These are phyloP conservation scores for Lodderomyces pseudojiufengensis DNA, from an alignment of 1,139 yeast species.

Conservation along the genomic window DNA sequence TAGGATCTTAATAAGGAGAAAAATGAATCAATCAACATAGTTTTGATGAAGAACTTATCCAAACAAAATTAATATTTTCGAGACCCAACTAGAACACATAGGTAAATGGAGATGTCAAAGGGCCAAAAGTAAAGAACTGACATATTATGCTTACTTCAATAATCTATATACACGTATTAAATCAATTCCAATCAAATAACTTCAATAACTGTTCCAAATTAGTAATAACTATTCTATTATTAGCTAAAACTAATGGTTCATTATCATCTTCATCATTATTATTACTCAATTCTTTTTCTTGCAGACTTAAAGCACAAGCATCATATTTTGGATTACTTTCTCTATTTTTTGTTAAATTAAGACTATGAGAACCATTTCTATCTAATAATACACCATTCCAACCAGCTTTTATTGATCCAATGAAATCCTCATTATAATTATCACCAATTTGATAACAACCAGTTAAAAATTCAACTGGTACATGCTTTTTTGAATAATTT, in stretches of 20 bases:
- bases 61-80: too few species aligned
- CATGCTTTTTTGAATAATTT: conserved; percentile 11
- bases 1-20: too few species aligned
- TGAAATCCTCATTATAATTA: conserved; percentile 48
- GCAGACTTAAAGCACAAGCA: conserved; percentile 9
- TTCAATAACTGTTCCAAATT: conserved; percentile 24
- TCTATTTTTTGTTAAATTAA: conserved; percentile 8
- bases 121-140: too few species aligned
- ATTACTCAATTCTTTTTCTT: not conserved
- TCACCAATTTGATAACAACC: conserved; percentile 68
- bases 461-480: conserved; percentile 16
- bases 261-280: conserved; percentile 2
- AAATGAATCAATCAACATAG: too few species aligned
- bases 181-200: conserved; percentile 14
- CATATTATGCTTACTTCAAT: too few species aligned
- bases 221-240: conserved; percentile 33
- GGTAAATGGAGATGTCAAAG: too few species aligned
- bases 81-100: too few species aligned
- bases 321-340: conserved; percentile 8
- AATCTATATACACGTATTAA: not conserved
- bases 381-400: conserved; percentile 60
- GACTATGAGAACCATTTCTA: conserved; percentile 27
- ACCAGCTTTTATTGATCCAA: conserved; percentile 52
- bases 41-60: too few species aligned
- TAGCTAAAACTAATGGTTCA: conserved; percentile 25